phyloP scores from a whole-genome alignment of 2,329 filamentous ascomycete genomes.

The Colletotrichum falcatum region DNA sequence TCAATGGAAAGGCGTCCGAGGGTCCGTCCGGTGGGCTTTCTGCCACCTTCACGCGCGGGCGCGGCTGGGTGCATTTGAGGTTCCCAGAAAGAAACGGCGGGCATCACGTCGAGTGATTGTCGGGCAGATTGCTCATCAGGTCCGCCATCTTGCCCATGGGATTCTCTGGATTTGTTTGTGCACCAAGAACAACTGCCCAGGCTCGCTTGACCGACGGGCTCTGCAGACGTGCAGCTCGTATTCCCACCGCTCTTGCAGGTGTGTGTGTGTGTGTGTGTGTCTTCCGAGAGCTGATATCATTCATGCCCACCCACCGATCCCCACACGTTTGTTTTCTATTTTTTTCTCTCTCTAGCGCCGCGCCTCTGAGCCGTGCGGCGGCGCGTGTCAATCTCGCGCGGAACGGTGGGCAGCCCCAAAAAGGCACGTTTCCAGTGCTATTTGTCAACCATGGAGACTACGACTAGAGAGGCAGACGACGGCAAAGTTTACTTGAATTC shows the following conservation, averaged over 20 bases:
- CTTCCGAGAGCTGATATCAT: conserved; percentile 11
- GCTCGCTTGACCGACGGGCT: conserved; percentile 1
- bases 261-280: not conserved
- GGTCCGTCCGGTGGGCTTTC: not conserved
- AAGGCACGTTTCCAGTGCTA: not conserved
- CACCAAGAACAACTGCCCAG: not conserved
- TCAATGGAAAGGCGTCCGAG: conserved; percentile 1
- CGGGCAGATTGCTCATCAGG: not conserved
- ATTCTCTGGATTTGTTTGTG: not conserved
- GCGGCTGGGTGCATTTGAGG: not conserved
- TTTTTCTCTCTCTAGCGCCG: not conserved
- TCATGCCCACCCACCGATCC: conserved; percentile 5
- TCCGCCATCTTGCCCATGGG: not conserved
- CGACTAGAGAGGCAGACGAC: not conserved
- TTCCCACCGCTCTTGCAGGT: conserved; percentile 1
- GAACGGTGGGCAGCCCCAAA: not conserved
- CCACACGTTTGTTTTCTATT: conserved; percentile 2
- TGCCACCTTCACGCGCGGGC: not conserved
- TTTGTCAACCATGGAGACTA: not conserved
- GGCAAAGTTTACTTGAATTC: not conserved
- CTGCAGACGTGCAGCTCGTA: conserved; percentile 32
- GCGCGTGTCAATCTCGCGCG: not conserved
- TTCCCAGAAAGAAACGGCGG: not conserved
- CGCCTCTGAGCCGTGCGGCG: not conserved
- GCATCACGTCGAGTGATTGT: not conserved